Evolutionary conservation across 371 early-diverging fungal genomes (phyloP), one percentile per base, ranked within the genome.

Genomic region (Chytridium lagenaria): DNA sequence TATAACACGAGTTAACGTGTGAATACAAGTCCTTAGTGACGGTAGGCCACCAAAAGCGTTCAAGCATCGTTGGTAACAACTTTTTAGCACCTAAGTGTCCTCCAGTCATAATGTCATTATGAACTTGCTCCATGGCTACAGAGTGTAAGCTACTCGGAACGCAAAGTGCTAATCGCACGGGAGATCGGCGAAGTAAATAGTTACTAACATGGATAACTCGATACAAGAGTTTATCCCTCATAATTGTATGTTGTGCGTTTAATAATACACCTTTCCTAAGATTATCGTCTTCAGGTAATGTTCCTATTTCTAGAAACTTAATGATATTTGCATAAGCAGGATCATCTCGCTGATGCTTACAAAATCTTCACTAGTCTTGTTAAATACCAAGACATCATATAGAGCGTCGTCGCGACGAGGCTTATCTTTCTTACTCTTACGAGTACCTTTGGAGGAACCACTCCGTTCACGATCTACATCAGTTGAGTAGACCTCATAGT

Each of bases 21-120:
- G 5, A n/a, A 33, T 52, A 26, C 16, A 71, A 23, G 44, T 71
- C 65, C 2, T n/a, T 34, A 12, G 38, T 22, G 7, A 71, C 63
- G 1, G 10, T 34, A 64, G 71, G 71, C 71, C 71, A 51, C 71
- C 59, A 37, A 65, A 12, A 44, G 7, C 38, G 39, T 31, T 71
- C 52, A 2, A 71, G 15, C 0, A 71, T 19, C 7, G 51, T 65
- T 3, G 51, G 51, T 0, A 50, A 50, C 5, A 52, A 22, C 65
- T 65, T 57, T 33, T 57, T 31, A 31, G 22, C 28, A 34, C 70
- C 61, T 31, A 70, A 38, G 61, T 70, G 70, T 22, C 12, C 44
- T 7, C 64, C 65, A 16, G 64, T 49, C 28, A 63, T 63, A 2
- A 71, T 15, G 71, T 71, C 71, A 31, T 61, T 51, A 49, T 71